These are phyloP conservation scores for Botryosphaeria dothidea DNA, from an alignment of 2,329 filamentous ascomycete species.

Conservation along the genomic window DNA sequence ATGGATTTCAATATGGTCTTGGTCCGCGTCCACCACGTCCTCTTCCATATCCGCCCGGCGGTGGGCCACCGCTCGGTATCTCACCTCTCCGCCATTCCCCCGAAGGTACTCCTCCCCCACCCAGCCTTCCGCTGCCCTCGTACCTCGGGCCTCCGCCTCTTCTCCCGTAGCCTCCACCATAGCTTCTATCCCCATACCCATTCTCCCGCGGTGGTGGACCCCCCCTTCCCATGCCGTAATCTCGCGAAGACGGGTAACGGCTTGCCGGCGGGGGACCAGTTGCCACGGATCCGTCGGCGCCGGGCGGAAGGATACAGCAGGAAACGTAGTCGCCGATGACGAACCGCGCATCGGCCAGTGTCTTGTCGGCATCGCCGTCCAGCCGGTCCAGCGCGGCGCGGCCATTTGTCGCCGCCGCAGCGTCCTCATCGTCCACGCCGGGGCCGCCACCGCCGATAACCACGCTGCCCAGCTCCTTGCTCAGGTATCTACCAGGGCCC, in stretches of 20 bases:
- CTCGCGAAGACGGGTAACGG: conserved; percentile 20
- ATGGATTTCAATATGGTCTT: background rate
- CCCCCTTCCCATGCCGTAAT: conserved; percentile 20
- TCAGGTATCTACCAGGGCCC: conserved; percentile 64
- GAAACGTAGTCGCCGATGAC: conserved; percentile 88
- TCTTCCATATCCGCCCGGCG: conserved; percentile 15
- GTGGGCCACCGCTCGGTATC: conserved; percentile 51
- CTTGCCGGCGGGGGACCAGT: conserved; percentile 52
- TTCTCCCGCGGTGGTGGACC: conserved; percentile 34
- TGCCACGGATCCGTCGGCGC: conserved; percentile 72
- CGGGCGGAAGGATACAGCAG: conserved; percentile 76
- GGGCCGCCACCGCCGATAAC: conserved; percentile 66
- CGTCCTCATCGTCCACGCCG: conserved; percentile 28
- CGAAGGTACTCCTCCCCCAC: conserved; percentile 46
- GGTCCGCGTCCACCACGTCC: conserved; percentile 6
- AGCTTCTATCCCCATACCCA: conserved; percentile 34
- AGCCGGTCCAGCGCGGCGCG: conserved; percentile 42
- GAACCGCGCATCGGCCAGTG: conserved; percentile 74
- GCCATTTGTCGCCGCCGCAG: conserved; percentile 26
- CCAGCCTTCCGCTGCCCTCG: conserved; percentile 42
- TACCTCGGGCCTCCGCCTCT: conserved; percentile 40
- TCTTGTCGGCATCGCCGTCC: conserved; percentile 67
- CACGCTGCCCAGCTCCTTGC: conserved; percentile 80
- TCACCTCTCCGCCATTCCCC: conserved; percentile 71
- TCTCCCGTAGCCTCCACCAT: conserved; percentile 40